Percentiles rank a stretch among this genome's conserved stretches.
These are phyloP conservation scores for Ophiosphaerella narmari DNA, from an alignment of 2,329 filamentous ascomycete genomes.

Conservation along the genomic window DNA sequence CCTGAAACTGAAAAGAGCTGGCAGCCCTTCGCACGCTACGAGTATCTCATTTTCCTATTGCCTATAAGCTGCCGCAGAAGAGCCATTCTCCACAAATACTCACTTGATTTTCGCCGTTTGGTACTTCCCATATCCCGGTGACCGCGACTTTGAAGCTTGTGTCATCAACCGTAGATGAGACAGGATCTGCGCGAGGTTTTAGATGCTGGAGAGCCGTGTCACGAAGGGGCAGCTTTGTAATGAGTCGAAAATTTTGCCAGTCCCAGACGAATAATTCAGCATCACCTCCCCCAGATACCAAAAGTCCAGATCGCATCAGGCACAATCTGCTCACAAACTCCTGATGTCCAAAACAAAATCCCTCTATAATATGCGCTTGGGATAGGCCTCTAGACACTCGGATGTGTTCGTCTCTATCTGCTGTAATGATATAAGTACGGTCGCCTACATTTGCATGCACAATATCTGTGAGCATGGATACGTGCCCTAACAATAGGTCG, in stretches of 20 bases:
- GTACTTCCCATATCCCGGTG: conserved; percentile 56
- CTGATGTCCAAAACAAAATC: conserved; percentile 84
- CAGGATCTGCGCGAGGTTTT: conserved; percentile 20
- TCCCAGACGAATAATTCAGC: conserved; percentile 79
- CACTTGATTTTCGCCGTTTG: conserved; percentile 33
- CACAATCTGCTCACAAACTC: conserved; percentile 82
- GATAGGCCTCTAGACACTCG: conserved; percentile 80
- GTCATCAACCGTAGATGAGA: conserved; percentile 9
- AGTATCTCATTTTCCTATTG: conserved; percentile 37
- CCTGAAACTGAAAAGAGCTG: conserved; percentile 68
- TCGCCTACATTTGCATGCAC: conserved; percentile 56
- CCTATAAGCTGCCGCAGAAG: conserved; percentile 5
- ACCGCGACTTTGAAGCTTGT: conserved; percentile 50
- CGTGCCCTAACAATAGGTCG: conserved; percentile 83
- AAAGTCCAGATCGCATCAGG: conserved; percentile 64
- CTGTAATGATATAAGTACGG: conserved; percentile 66
- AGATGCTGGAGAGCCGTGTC: conserved; percentile 28
- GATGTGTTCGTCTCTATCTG: conserved; percentile 81
- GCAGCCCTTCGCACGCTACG: conserved; percentile 52
- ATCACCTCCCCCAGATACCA: conserved; percentile 89
- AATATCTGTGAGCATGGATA: conserved; percentile 89
- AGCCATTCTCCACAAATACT: conserved; percentile 43
- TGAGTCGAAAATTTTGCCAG: conserved; percentile 66
- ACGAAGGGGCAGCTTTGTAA: conserved; percentile 57
- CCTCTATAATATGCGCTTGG: conserved; percentile 86